These are phyloP conservation scores for Umbelopsis sp. DNA, from an alignment of 371 early-diverging fungal genomes.

Conservation along the genomic window DNA sequence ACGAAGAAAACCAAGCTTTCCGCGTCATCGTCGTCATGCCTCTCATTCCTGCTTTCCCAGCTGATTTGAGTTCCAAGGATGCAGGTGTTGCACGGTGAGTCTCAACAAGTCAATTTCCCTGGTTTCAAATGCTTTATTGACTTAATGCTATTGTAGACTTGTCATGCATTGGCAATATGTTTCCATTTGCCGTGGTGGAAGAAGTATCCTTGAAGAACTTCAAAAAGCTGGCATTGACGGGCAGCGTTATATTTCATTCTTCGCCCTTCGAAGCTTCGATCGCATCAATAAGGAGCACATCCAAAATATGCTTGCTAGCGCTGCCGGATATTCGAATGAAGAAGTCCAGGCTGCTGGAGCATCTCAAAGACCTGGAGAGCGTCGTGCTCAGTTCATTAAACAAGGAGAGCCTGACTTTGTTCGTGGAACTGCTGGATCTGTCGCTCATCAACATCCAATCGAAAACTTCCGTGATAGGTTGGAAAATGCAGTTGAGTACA, in stretches of 20 bases:
- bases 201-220: constrained; percentile 63
- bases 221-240: constrained; percentile 59
- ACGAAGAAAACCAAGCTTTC: constrained; percentile 71
- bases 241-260: constrained; percentile 74
- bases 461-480: constrained; percentile 22
- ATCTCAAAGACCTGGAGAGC: constrained; percentile 16
- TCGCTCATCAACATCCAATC: neutral
- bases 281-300: constrained; percentile 47
- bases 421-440: constrained; percentile 32
- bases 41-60: constrained; percentile 91
- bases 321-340: constrained; percentile 39
- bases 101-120: neutral
- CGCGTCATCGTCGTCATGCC: constrained; percentile 91
- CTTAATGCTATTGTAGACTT: constrained; percentile 34
- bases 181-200: constrained; percentile 72
- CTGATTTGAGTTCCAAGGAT: constrained; percentile 74
- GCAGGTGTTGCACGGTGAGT: constrained; percentile 75
- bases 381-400: constrained; percentile 28
- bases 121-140: neutral
- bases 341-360: constrained; percentile 26
- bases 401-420: constrained; percentile 44
- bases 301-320: constrained; percentile 38
- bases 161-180: constrained; percentile 80
- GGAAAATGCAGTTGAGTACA: constrained; percentile 37
- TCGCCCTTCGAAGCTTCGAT: constrained; percentile 71